These are phyloP conservation scores for Apiospora saccharicola DNA, from an alignment of 2,329 filamentous ascomycete species.

Conservation along the genomic window DNA sequence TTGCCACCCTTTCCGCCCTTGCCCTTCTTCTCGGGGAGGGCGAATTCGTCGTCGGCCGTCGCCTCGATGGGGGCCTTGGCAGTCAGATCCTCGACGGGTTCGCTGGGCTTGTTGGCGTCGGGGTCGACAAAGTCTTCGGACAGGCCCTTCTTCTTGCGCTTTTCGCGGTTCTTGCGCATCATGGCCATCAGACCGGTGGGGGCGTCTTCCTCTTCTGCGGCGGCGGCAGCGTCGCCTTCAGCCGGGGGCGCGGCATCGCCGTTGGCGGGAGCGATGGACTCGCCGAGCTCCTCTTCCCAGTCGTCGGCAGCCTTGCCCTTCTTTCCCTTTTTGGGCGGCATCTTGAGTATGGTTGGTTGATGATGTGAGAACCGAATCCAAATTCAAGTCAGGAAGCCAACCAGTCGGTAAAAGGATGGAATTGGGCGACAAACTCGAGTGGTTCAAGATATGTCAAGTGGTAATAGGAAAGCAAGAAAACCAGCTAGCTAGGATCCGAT, in stretches of 20 bases:
- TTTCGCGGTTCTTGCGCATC: constrained; percentile 82
- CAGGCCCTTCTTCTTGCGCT: constrained; percentile 88
- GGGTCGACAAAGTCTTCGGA: constrained; percentile 77
- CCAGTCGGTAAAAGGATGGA: not conserved
- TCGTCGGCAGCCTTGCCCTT: constrained; percentile 82
- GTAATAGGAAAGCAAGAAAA: not conserved
- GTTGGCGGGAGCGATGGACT: constrained; percentile 70
- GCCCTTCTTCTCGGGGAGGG: constrained; percentile 77
- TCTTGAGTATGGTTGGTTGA: constrained; percentile 51
- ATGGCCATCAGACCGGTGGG: constrained; percentile 79
- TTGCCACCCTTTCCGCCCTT: constrained; percentile 65
- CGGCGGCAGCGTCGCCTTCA: constrained; percentile 53
- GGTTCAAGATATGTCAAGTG: constrained; percentile 18
- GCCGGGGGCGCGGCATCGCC: constrained; percentile 58
- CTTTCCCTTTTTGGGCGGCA: constrained; percentile 92
- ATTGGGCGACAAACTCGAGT: constrained; percentile 14
- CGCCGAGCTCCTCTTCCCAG: constrained; percentile 93
- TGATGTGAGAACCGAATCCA: not conserved
- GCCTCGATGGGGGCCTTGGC: constrained; percentile 83
- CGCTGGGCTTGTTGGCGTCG: constrained; percentile 60
- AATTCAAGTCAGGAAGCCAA: constrained; percentile 8
- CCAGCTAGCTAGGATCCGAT: constrained; percentile 3
- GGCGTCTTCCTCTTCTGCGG: constrained; percentile 57
- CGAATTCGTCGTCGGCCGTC: constrained; percentile 85
- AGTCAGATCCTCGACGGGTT: constrained; percentile 56